Evolutionary conservation across 345 rosid species (phyloP), one percentile per base, ranked within the genome.

Genomic region (Clarkia xantiana): DNA sequence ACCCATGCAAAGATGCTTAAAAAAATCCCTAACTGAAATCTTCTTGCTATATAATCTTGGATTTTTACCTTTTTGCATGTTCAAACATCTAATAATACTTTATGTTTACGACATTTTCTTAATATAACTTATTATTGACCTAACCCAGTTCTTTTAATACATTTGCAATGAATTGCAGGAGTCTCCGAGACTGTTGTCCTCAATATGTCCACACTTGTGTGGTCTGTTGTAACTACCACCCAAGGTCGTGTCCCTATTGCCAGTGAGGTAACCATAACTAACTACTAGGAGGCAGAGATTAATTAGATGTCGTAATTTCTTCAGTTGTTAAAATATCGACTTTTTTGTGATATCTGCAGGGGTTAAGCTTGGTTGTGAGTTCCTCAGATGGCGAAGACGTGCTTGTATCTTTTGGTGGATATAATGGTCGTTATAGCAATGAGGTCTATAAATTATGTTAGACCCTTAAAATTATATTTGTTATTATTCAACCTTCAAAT

Each of bases 171-270:
- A n/a, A n/a, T 54, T 73, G 62, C 79, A 93, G 95, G 99, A 54
- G 97, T 62, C 62, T 84, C 97, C 18, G 95, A 93, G 68, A 87
- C 94, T 48, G 78, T 71, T 46, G 95, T 93, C 50, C 89, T 84
- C 52, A 93, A 87, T 78, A 93, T 84, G 99, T 93, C 97, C 47
- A 84, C 95, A 5, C 88, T 93, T 40, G 74, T 76, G 52, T 93
- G 95, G 97, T 93, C 95, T 42, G 88, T 78, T 49, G 78, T 93
- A n/a, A 76, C 91, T 66, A 76, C 86, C 54, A 93, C 81, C 58
- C 64, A 84, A 69, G 99, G 99, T 34, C 89, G 97, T 45, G 81
- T 76, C 58, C 94, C 99, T 52, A 73, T 93, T 65, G 99, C 99
- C 47, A 93, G 99, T 61, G 99, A 93, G 99, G 99, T 49, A 49